These are phyloP conservation scores for Carex scoparia DNA, from an alignment of 176 grass and related monocot species.

Conservation along the genomic window DNA sequence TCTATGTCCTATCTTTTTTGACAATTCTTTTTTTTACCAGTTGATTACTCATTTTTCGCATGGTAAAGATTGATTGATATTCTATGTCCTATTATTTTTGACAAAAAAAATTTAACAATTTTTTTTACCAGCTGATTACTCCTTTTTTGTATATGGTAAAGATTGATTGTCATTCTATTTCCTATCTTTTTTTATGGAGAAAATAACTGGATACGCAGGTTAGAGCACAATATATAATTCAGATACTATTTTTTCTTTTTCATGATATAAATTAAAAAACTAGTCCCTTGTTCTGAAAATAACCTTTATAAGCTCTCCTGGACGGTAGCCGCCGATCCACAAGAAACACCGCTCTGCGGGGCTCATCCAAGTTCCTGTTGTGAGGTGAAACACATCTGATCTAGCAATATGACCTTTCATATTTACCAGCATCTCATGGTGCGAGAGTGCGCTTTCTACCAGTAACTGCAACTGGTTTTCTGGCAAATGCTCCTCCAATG, in stretches of 20 bases:
- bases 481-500: conserved; percentile 42
- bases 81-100: too few relatives aligned
- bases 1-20: too few relatives aligned
- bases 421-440: conserved; percentile 43
- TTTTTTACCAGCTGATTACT: too few relatives aligned
- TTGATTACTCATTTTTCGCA: too few relatives aligned
- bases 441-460: conserved; percentile 38
- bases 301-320: conserved; percentile 34
- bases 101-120: too few relatives aligned
- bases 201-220: neutral
- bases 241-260: neutral
- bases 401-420: conserved; percentile 44
- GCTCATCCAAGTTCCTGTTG: conserved; percentile 56
- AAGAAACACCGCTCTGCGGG: conserved; percentile 71
- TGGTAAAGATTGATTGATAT: too few relatives aligned
- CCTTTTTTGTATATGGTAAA: too few relatives aligned
- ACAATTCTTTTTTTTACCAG: too few relatives aligned
- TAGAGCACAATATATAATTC: neutral
- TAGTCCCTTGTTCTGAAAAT: neutral
- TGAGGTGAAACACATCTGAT: conserved; percentile 61
- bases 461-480: conserved; percentile 55
- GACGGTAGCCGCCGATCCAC: conserved; percentile 73
- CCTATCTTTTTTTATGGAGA: too few relatives aligned
- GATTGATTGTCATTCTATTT: too few relatives aligned
- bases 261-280: neutral